A percentile compares a stretch with the other conserved stretches of the same genome.
Evolutionary conservation across 2,329 filamentous ascomycete genomes (phyloP).

Genomic region (Aspergillus glaucus): DNA sequence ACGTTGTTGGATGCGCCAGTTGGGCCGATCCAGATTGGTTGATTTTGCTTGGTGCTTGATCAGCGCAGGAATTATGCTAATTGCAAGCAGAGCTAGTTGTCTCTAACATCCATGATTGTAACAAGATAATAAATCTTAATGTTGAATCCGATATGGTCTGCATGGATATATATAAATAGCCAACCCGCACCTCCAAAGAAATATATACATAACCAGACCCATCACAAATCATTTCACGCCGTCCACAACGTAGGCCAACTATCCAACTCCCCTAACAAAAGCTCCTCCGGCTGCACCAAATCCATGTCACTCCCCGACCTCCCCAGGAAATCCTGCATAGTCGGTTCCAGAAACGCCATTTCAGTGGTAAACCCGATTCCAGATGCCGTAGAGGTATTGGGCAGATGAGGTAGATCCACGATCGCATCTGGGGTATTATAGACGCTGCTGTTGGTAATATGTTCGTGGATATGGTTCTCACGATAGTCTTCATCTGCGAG

Average conservation of each 20-base stretch:
- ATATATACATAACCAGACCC: too few relatives aligned
- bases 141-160: too few relatives aligned
- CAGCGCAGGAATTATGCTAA: too few relatives aligned
- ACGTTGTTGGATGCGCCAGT: constrained; percentile 2
- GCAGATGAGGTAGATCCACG: background rate
- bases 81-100: too few relatives aligned
- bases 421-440: background rate
- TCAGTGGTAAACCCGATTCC: constrained; percentile 13
- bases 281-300: background rate
- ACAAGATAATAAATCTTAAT: too few relatives aligned
- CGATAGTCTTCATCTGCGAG: background rate
- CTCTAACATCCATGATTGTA: too few relatives aligned
- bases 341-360: constrained; percentile 19
- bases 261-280: background rate
- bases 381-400: background rate
- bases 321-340: constrained; percentile 18
- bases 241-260: background rate
- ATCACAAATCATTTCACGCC: background rate
- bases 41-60: background rate
- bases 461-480: constrained; percentile 7
- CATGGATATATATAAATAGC: too few relatives aligned
- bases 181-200: too few relatives aligned
- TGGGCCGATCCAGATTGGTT: constrained; percentile 7
- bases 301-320: background rate
- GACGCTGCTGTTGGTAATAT: constrained; percentile 2